These are phyloP conservation scores for Pythium coloratum DNA, from an alignment of 352 stramenopile species.

Conservation along the genomic window DNA sequence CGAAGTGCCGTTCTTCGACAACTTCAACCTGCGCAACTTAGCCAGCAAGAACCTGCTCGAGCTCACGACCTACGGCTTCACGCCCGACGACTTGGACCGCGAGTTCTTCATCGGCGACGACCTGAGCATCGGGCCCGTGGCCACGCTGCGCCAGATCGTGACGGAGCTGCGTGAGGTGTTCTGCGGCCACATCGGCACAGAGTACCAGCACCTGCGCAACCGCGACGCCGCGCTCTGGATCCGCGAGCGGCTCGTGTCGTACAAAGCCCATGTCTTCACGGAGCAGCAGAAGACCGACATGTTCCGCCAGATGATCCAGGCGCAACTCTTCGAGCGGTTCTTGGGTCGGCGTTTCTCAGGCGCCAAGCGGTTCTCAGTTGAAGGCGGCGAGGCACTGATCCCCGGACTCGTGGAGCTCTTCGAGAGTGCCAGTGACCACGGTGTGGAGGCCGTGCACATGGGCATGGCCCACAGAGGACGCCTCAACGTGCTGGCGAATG, in stretches of 20 bases:
- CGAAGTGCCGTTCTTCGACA: slow-evolving; percentile 85
- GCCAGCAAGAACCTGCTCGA: slow-evolving; percentile 82
- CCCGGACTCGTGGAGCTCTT: slow-evolving; percentile 95
- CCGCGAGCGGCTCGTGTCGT: slow-evolving; percentile 58
- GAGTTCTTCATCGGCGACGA: slow-evolving; percentile 93
- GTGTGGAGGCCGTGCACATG: slow-evolving; percentile 97
- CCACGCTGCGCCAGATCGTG: slow-evolving; percentile 87
- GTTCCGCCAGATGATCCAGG: slow-evolving; percentile 93
- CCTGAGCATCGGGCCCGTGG: slow-evolving; percentile 77
- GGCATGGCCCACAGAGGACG: slow-evolving; percentile 98
- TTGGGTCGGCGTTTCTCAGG: slow-evolving; percentile 92
- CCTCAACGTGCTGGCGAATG: slow-evolving; percentile 98
- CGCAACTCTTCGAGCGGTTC: slow-evolving; percentile 98
- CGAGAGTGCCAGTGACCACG: slow-evolving; percentile 93
- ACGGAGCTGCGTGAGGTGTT: slow-evolving; percentile 94
- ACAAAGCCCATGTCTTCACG: slow-evolving; percentile 57
- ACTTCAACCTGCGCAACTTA: slow-evolving; percentile 83
- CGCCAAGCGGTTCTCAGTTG: slow-evolving; percentile 98
- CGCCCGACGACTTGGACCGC: slow-evolving; percentile 84
- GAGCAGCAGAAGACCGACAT: slow-evolving; percentile 93
- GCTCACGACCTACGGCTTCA: slow-evolving; percentile 89
- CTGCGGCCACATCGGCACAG: slow-evolving; percentile 95
- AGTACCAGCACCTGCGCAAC: slow-evolving; percentile 99
- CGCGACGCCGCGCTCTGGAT: slow-evolving; percentile 87
- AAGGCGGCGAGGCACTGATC: slow-evolving; percentile 96